Conservation (phyloP, 495 filamentous ascomycete genomes). For the Chaetomium cochliodes region DNA sequence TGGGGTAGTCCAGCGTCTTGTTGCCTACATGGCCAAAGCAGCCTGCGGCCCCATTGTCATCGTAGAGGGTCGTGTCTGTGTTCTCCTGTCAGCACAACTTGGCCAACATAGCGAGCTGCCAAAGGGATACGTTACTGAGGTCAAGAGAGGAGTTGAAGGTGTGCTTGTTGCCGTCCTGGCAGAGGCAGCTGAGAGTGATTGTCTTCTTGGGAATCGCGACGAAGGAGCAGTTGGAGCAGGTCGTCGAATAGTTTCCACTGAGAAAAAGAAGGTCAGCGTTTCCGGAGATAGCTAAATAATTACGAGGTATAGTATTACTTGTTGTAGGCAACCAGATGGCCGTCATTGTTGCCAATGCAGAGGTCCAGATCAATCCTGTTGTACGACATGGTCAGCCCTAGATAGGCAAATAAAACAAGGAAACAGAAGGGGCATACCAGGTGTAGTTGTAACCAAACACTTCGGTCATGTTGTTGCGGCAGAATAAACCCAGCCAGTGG, state of each 20-base stretch:
- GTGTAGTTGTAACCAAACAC: slow-evolving; percentile 29
- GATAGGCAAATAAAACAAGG: not conserved
- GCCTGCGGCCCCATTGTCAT: slow-evolving; percentile 19
- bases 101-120: not conserved
- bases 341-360: slow-evolving; percentile 27
- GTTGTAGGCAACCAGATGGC: slow-evolving; percentile 19
- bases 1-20: not conserved
- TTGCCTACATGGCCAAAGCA: slow-evolving; percentile 26
- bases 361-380: slow-evolving; percentile 28
- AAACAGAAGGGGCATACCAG: slow-evolving; percentile 18
- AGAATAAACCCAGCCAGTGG: slow-evolving; percentile 27
- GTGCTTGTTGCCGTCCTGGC: not conserved
- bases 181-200: slow-evolving; percentile 23
- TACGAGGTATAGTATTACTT: slow-evolving; percentile 6
- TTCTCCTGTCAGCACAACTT: slow-evolving; percentile 2
- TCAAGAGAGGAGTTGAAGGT: slow-evolving; percentile 17
- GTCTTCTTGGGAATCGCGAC: slow-evolving; percentile 9
- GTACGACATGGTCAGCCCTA: not conserved
- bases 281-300: not conserved
- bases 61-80: slow-evolving; percentile 25
- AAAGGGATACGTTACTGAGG: slow-evolving; percentile 19
- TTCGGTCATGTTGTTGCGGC: slow-evolving; percentile 23
- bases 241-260: slow-evolving; percentile 26
- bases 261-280: not conserved
- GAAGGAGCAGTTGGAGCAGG: slow-evolving; percentile 24